Evolutionary conservation across 2,329 filamentous ascomycete species (phyloP).

Genomic region (Paracoccidioides brasiliensis): DNA sequence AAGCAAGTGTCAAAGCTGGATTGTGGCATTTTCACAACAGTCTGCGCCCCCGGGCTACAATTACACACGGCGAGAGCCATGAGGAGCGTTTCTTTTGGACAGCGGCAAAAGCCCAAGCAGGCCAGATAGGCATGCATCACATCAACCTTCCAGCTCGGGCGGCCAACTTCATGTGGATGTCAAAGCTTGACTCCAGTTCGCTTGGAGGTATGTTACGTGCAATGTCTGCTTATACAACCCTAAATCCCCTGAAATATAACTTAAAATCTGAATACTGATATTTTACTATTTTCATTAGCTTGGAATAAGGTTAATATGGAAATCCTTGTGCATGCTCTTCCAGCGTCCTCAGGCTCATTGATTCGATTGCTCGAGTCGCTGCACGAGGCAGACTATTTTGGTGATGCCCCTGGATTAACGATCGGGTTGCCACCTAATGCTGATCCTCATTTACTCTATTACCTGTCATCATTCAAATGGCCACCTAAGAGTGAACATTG

Average conservation of each 20-base stretch:
- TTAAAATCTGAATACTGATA: constrained; percentile 6
- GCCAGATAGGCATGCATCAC: constrained; percentile 44
- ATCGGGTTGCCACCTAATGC: constrained; percentile 66
- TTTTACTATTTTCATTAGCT: constrained; percentile 31
- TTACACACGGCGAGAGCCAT: constrained; percentile 53
- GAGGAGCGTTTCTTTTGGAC: constrained; percentile 59
- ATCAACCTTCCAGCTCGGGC: constrained; percentile 60
- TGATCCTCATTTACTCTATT: constrained; percentile 51
- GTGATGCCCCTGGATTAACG: constrained; percentile 59
- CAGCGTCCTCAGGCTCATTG: constrained; percentile 58
- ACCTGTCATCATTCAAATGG: constrained; percentile 54
- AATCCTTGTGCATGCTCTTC: constrained; percentile 65
- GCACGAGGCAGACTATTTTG: constrained; percentile 59
- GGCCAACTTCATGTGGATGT: constrained; percentile 59
- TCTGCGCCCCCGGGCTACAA: constrained; percentile 62
- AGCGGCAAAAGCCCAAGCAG: constrained; percentile 45
- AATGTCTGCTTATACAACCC: constrained; percentile 9
- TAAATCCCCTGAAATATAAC: background rate
- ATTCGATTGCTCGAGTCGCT: constrained; percentile 67
- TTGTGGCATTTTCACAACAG: constrained; percentile 59
- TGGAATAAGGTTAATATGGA: constrained; percentile 73
- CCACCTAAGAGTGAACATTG: constrained; percentile 40
- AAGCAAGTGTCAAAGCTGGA: constrained; percentile 49
- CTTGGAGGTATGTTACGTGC: constrained; percentile 40
- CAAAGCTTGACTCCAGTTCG: constrained; percentile 59